Evolutionary conservation across 768 basidiomycete species (phyloP).

Genomic region (Russula lepida): DNA sequence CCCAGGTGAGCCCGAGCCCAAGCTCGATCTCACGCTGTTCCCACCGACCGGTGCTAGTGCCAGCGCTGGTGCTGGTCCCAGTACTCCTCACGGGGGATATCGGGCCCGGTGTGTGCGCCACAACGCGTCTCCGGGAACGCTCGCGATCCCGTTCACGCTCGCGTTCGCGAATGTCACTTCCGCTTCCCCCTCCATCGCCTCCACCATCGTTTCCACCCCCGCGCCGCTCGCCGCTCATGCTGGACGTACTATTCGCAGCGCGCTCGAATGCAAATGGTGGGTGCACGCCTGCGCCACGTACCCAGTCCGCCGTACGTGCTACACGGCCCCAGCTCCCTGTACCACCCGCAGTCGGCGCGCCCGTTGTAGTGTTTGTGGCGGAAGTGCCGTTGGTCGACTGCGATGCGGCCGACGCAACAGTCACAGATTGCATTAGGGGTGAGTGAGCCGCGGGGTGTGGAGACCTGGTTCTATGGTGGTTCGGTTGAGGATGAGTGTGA

Average conservation of each 20-base stretch:
- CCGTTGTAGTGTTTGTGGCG: constrained; percentile 3
- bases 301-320: constrained; percentile 14
- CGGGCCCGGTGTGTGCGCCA: not conserved
- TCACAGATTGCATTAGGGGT: constrained; percentile 3
- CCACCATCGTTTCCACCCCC: not conserved
- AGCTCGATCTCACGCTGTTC: constrained; percentile 20
- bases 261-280: constrained; percentile 22
- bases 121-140: constrained; percentile 8
- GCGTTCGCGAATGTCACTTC: constrained; percentile 11
- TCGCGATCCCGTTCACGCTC: constrained; percentile 15
- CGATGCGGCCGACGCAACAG: constrained; percentile 15
- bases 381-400: constrained; percentile 16
- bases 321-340: constrained; percentile 17
- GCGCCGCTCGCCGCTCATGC: constrained; percentile 6
- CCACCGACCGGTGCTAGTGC: constrained; percentile 11
- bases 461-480: not conserved
- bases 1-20: constrained; percentile 20
- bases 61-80: not conserved
- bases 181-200: not conserved
- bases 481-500: constrained; percentile 12
- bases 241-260: constrained; percentile 14
- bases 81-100: not conserved
- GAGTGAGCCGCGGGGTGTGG: not conserved
- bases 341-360: not conserved
- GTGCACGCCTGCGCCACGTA: constrained; percentile 18